Percentiles rank a stretch among this genome's conserved stretches.
These are phyloP conservation scores for Suillus americanus DNA, from an alignment of 768 basidiomycete genomes.

Conservation along the genomic window DNA sequence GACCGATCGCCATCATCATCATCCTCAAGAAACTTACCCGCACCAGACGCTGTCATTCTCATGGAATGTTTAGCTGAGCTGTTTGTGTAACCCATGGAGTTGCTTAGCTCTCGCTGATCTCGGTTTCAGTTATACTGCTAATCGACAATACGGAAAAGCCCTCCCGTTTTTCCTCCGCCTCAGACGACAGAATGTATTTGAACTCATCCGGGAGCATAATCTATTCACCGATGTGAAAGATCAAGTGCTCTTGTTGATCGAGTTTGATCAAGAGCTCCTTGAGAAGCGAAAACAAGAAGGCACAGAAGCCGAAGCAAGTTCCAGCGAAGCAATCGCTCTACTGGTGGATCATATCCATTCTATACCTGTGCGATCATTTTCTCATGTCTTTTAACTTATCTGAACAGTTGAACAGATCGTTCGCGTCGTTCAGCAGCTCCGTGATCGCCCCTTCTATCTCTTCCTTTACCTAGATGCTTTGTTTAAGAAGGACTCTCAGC, in stretches of 20 bases:
- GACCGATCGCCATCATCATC: conserved; percentile 59
- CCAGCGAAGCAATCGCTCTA: conserved; percentile 80
- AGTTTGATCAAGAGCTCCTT: conserved; percentile 90
- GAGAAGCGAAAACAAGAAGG: conserved; percentile 50
- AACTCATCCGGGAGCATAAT: conserved; percentile 90
- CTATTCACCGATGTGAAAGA: conserved; percentile 94
- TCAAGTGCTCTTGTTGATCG: conserved; percentile 87
- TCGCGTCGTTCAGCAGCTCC: conserved; percentile 86
- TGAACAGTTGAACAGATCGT: conserved; percentile 55
- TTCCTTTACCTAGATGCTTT: conserved; percentile 93
- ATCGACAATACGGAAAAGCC: conserved; percentile 93
- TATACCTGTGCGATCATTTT: conserved; percentile 69
- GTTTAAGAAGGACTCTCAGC: conserved; percentile 80
- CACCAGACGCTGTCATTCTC: conserved; percentile 58
- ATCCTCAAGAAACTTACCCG: conserved; percentile 39
- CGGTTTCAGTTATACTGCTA: conserved; percentile 68
- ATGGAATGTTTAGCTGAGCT: conserved; percentile 95
- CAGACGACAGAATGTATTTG: conserved; percentile 86
- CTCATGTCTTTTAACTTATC: neutral
- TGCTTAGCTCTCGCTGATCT: neutral
- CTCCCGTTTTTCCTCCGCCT: conserved; percentile 87
- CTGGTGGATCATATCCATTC: conserved; percentile 95
- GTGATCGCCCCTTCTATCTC: conserved; percentile 72
- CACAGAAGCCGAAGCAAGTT: conserved; percentile 36
- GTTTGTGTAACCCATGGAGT: conserved; percentile 39